phyloP scores from a whole-genome alignment of 257 asterid species.

The Nicotiana otophora region DNA sequence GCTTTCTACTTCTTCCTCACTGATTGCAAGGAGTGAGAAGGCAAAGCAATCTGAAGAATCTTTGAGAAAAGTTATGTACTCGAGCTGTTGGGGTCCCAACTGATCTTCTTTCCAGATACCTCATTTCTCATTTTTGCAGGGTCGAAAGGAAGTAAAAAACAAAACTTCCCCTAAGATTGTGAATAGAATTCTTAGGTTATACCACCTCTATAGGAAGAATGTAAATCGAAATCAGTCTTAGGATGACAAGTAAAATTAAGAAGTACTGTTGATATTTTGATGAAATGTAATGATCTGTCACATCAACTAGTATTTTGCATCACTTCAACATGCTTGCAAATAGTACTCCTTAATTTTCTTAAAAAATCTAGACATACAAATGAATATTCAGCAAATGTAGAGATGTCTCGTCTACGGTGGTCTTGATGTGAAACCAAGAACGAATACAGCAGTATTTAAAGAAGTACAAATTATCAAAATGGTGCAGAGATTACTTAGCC shows the following conservation, averaged over 20 bases:
- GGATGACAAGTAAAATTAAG: too few relatives aligned
- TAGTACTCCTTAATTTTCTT: neutral
- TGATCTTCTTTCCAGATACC: neutral
- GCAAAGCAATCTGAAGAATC: conserved; percentile 19
- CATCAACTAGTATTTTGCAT: neutral
- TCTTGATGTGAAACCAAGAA: too few relatives aligned
- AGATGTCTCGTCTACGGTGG: too few relatives aligned
- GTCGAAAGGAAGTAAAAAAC: neutral
- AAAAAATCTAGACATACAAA: neutral
- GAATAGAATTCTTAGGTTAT: too few relatives aligned
- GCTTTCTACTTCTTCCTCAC: conserved; percentile 2
- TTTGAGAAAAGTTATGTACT: conserved; percentile 21
- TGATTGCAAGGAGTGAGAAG: neutral
- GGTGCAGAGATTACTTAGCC: too few relatives aligned
- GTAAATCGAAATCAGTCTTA: too few relatives aligned
- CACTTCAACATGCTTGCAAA: neutral
- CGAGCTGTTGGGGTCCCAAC: conserved; percentile 33
- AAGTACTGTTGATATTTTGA: too few relatives aligned
- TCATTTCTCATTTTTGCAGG: neutral
- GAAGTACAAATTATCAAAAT: neutral
- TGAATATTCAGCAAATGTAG: too few relatives aligned
- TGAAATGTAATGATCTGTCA: neutral
- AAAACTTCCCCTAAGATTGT: too few relatives aligned
- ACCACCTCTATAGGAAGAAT: too few relatives aligned
- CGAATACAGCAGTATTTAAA: neutral